Conservation (phyloP, 2,329 filamentous ascomycete species). For the Didymella exigua region DNA sequence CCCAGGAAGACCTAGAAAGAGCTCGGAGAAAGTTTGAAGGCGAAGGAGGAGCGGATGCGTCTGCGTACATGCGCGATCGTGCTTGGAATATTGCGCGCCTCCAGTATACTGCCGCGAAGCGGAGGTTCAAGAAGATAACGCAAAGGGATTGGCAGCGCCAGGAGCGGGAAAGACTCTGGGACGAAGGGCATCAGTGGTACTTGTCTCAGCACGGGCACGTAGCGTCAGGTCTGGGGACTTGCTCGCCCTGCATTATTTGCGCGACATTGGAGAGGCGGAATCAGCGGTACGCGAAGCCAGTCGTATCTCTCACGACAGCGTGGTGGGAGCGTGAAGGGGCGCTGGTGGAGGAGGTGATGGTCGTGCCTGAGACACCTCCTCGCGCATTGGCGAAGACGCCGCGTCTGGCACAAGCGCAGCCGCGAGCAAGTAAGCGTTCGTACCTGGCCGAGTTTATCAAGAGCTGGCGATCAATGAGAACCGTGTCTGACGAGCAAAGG, state of each 20-base stretch:
- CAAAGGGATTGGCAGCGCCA: conserved; percentile 26
- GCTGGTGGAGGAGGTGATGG: conserved; percentile 12
- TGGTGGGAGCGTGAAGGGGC: conserved; percentile 35
- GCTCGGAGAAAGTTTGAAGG: conserved; percentile 17
- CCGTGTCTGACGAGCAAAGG: conserved; percentile 7
- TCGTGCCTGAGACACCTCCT: conserved; percentile 4
- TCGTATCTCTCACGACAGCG: neutral
- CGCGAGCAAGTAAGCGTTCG: conserved; percentile 7
- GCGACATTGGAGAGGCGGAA: neutral
- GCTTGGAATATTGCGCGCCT: conserved; percentile 31
- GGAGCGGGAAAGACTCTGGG: conserved; percentile 32
- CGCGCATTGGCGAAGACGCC: neutral
- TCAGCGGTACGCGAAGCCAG: neutral
- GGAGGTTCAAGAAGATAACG: conserved; percentile 18
- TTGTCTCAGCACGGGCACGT: neutral
- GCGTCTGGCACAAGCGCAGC: neutral
- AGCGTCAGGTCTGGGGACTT: neutral
- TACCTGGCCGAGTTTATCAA: conserved; percentile 20
- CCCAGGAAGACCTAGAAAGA: conserved; percentile 22
- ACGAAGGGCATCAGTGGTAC: conserved; percentile 20
- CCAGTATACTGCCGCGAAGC: conserved; percentile 19
- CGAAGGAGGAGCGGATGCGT: conserved; percentile 22
- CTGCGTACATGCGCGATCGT: conserved; percentile 20
- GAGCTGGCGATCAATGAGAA: conserved; percentile 8
- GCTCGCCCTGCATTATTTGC: neutral